Conservation (phyloP, 352 stramenopile species). For the Phytophthora pisi region DNA sequence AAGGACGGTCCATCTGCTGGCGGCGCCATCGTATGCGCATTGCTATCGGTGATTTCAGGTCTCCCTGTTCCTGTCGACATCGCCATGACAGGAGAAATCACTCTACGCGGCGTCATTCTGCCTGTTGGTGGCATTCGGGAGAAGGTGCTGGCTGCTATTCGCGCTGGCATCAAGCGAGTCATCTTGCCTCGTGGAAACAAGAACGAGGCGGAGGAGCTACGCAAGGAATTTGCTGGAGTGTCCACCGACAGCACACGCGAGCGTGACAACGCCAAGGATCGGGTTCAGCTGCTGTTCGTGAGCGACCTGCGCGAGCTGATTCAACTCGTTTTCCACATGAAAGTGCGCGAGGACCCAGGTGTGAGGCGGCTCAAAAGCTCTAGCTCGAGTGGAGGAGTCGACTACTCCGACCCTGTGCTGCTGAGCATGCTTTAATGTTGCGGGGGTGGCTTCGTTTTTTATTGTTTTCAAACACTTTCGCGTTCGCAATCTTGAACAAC, state of each 20-base stretch:
- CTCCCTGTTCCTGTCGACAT: conserved; percentile 78
- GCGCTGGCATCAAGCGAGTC: conserved; percentile 84
- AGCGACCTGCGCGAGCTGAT: conserved; percentile 72
- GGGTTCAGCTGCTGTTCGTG: conserved; percentile 69
- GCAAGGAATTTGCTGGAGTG: conserved; percentile 57
- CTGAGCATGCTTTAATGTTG: conserved; percentile 58
- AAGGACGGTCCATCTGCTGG: conserved; percentile 91
- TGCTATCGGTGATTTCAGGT: conserved; percentile 78
- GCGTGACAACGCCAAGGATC: conserved; percentile 28
- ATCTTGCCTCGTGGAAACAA: conserved; percentile 79
- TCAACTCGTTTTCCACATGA: conserved; percentile 72
- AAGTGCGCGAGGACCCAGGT: conserved; percentile 46
- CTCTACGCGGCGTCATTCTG: conserved; percentile 86
- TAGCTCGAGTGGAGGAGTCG: conserved; percentile 14
- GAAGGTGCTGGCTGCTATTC: conserved; percentile 88
- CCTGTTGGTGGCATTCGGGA: conserved; percentile 92
- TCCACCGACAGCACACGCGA: conserved; percentile 23
- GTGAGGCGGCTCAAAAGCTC: conserved; percentile 16
- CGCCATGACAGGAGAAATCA: conserved; percentile 91
- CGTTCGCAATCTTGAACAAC: conserved; percentile 21
- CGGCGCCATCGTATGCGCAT: conserved; percentile 84
- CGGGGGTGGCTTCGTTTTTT: conserved; percentile 24
- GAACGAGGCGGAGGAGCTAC: conserved; percentile 73
- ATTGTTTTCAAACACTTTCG: conserved; percentile 21
- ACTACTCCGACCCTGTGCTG: conserved; percentile 39